Base-by-base conservation (phyloP, 768 basidiomycete genomes). In the Daedaleopsis nitida region DNA sequence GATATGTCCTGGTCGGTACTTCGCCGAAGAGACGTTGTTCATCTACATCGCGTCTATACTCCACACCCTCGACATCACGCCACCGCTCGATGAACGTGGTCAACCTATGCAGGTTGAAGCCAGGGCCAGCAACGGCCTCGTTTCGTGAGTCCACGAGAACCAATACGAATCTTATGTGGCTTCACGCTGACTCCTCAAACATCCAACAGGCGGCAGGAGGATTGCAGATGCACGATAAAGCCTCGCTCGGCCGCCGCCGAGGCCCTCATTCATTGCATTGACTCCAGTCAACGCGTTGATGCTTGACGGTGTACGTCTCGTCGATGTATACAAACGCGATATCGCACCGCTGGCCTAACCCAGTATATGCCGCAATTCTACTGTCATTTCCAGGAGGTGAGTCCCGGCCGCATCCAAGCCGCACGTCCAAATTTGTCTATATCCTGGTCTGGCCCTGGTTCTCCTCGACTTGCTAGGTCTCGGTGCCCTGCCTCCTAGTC, bases 41-140 rank as follows among this genome's bases (percentile, higher is more conserved):
- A 55, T 59, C n/a, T 37, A 37, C 8, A 63, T 67, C n/a, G 50
- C 60, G 13, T 56, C 55, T n/a, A 39, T 58, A 23, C 39, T 61
- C 17, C 51, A 62, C 16, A 50, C 34, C 0, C 53, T 62, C 11
- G 52, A 65, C 24, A 58, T 65, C 14, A 23, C 48, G 11, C 53
- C 50, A 6, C 51, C 43, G 12, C 21, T 37, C 4, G 58, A 50
- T 39, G 39, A 59, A 11, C 12, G 37, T 5, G 43, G 34, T 13
- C 21, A 42, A n/a, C 43, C 19, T 3, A 63, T 71, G 19, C 27
- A 14, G 3, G 50, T 58, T 19, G 65, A 58, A 34, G 48, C 56
- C 12, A 35, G 23, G n/a, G 23, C 38, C 16, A 45, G 59, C 4
- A 35, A 42, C 17, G 65, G 49, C 7, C 10, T 62, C 23, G 8